Conservation (phyloP, 192 early-diverging fungal genomes). For the Podila horticola region DNA sequence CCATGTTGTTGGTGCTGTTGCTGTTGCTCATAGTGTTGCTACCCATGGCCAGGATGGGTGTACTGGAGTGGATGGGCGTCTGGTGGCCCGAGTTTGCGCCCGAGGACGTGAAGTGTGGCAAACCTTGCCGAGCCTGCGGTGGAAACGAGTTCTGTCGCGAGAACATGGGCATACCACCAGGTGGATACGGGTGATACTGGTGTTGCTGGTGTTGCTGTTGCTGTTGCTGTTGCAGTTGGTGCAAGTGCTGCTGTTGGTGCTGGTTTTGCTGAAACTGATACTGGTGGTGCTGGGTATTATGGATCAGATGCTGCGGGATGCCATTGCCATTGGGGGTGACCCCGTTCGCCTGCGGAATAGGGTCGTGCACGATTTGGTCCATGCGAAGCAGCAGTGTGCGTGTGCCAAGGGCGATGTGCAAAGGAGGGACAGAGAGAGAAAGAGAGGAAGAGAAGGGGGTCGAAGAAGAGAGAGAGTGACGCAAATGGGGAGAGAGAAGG, state of each 20-base stretch:
- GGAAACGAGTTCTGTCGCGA: background rate
- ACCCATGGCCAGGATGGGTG: background rate
- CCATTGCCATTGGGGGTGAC: background rate
- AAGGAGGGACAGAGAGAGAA: background rate
- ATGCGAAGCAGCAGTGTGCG: background rate
- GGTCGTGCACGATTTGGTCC: constrained; percentile 1
- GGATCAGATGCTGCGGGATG: constrained; percentile 2
- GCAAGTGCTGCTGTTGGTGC: constrained; percentile 3
- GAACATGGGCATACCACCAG: background rate
- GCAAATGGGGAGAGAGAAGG: too few relatives aligned
- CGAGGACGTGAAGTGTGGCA: background rate
- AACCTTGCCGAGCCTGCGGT: constrained; percentile 4
- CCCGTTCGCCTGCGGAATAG: background rate
- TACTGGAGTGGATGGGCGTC: constrained; percentile 16
- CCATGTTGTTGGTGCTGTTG: constrained; percentile 9
- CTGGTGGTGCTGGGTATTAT: background rate
- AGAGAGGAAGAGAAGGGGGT: too few relatives aligned
- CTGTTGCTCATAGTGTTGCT: background rate
- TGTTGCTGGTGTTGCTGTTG: constrained; percentile 10
- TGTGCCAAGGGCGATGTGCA: background rate
- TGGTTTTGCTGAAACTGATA: constrained; percentile 7
- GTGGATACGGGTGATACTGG: constrained; percentile 1
- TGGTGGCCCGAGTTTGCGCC: constrained; percentile 16
- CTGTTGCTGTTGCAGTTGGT: constrained; percentile 23
- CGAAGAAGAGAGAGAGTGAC: too few relatives aligned